Base-by-base conservation (phyloP, 2,329 filamentous ascomycete species). In the Fusarium mundagurra region DNA sequence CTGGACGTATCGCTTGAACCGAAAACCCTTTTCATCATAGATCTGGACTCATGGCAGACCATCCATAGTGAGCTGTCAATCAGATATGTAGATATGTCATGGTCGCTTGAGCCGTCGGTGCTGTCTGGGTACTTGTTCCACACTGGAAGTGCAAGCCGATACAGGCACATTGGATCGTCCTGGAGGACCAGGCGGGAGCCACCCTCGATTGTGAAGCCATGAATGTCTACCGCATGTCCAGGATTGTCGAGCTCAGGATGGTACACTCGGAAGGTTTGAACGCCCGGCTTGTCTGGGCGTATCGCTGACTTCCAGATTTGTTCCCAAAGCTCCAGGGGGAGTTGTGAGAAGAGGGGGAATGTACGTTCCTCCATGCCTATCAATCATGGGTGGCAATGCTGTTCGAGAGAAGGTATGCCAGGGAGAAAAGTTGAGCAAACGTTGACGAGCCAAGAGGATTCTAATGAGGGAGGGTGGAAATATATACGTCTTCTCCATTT, bases 291-390 rank as follows among this genome's bases (percentile, higher is more conserved):
- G 22, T 36, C 12, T 6, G 33, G 50, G 13, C n/a, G 50, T 5
- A 22, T 36, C 0, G 50, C n/a, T 8, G 14, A 20, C n/a, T 8
- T 20, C 50, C 50, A 36, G 0, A 53, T 53, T 0, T 53, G 17
- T 27, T 36, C n/a, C n/a, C 50, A 33, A 24, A 53, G 50, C 50
- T 53, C 50, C 3, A 27, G 50, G 4, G 50, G n/a, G 0, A 53
- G n/a, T 10, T 36, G 6, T 11, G n/a, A 11, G 7, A 36, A 53
- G 31, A 53, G 33, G 3, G 11, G 17, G 9, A 53, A 53, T n/a
- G 47, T 31, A 3, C 7, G 14, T 33, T 50, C 29, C 20, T n/a
- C 29, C 29, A 50, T 50, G 29, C 8, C 16, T 1, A 9, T 20
- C 43, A 20, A 13, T 27, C 4, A 17, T 20, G 43, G 8, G 5